phyloP scores from a whole-genome alignment of 176 grass and related monocot genomes.

The Thalia dealbata region DNA sequence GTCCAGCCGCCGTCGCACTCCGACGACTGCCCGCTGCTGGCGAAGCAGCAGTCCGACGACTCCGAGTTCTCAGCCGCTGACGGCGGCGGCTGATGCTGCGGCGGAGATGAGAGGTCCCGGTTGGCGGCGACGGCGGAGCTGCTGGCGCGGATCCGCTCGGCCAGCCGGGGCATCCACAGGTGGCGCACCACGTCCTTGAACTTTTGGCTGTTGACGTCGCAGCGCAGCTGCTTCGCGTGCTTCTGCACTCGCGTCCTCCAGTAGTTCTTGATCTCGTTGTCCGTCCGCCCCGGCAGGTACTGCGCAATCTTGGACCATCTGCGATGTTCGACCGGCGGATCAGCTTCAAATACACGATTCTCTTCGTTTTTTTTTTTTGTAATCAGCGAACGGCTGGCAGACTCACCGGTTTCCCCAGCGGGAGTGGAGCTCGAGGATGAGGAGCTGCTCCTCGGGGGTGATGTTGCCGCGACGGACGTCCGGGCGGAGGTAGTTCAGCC shows the following conservation, averaged over 20 bases:
- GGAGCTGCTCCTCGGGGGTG: constrained; percentile 13
- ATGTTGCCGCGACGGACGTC: constrained; percentile 9
- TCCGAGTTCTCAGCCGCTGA: constrained; percentile 29
- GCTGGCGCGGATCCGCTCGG: constrained; percentile 59
- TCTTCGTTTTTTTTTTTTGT: no score
- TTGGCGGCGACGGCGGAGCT: constrained; percentile 20
- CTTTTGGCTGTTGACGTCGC: constrained; percentile 95
- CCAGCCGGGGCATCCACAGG: constrained; percentile 90
- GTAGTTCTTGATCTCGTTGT: constrained; percentile 99
- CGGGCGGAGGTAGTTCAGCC: constrained; percentile 9
- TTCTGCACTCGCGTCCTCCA: constrained; percentile 97
- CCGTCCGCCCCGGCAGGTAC: constrained; percentile 77
- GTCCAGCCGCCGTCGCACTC: neutral
- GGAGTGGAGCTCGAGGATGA: constrained; percentile 12
- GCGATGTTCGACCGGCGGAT: no score
- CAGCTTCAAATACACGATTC: no score
- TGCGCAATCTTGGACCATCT: constrained; percentile 99
- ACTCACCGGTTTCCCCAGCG: constrained; percentile 8
- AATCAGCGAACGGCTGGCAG: no score
- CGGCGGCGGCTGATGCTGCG: constrained; percentile 1
- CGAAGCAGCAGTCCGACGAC: no score
- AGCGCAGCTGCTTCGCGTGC: constrained; percentile 93
- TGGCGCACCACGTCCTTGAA: constrained; percentile 93
- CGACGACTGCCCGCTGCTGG: no score
- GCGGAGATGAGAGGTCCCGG: neutral